Evolutionary conservation across 768 basidiomycete species (phyloP).

Genomic region (Suillus ampliporus): DNA sequence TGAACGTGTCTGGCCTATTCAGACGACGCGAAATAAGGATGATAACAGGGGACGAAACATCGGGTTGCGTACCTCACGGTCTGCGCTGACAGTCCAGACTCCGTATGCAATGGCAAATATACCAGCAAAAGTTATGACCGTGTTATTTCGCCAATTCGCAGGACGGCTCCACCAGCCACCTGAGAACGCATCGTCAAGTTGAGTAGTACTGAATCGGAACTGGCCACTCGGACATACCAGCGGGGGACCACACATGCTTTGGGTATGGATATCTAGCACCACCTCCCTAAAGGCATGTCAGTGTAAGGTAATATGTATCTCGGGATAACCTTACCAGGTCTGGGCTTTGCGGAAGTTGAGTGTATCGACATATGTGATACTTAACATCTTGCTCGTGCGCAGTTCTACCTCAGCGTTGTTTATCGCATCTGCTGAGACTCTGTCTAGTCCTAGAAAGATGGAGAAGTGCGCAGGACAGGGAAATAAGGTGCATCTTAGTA

Average conservation of each 20-base stretch:
- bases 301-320: background rate
- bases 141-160: constrained; percentile 88
- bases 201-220: constrained; percentile 2
- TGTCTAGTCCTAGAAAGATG: too few relatives aligned
- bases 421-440: too few relatives aligned
- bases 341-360: background rate
- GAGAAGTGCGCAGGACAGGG: too few relatives aligned
- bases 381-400: too few relatives aligned
- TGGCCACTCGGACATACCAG: constrained; percentile 55
- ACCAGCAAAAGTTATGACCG: constrained; percentile 71
- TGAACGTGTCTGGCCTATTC: constrained; percentile 60
- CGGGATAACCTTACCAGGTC: background rate
- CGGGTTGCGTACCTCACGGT: constrained; percentile 70
- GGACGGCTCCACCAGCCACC: constrained; percentile 98
- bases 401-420: too few relatives aligned
- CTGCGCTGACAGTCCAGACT: constrained; percentile 76
- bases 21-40: background rate
- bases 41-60: background rate
- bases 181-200: constrained; percentile 36
- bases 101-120: constrained; percentile 70
- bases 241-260: constrained; percentile 93
- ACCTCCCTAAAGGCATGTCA: constrained; percentile 60
- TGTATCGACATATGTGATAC: too few relatives aligned
- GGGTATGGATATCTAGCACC: constrained; percentile 91
- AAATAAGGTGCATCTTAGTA: too few relatives aligned